Evolutionary conservation across 768 basidiomycete genomes (phyloP).

Genomic region (Cyclocybe aegerita): DNA sequence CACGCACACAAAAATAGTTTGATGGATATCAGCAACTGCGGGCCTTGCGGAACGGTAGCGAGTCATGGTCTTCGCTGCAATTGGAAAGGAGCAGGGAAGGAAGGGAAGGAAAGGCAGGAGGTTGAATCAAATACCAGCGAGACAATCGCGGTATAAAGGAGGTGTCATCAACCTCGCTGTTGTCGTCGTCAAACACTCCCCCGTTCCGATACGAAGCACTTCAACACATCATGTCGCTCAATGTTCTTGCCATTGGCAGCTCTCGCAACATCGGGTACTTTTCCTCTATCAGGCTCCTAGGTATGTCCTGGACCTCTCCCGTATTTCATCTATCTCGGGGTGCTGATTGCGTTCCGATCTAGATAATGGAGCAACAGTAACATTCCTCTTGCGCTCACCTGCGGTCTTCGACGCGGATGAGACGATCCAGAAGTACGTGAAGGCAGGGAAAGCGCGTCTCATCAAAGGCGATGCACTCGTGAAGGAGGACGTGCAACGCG

Average conservation of each 20-base stretch:
- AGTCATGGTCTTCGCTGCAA: too few species aligned
- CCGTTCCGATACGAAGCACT: background rate
- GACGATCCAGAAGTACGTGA: constrained; percentile 49
- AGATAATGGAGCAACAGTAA: constrained; percentile 61
- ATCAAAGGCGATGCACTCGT: constrained; percentile 62
- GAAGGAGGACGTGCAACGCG: constrained; percentile 47
- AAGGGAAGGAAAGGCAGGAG: too few species aligned
- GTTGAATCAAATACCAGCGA: too few species aligned
- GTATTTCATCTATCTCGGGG: background rate
- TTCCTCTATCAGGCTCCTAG: constrained; percentile 45
- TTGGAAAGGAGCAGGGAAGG: too few species aligned
- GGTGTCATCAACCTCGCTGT: too few species aligned
- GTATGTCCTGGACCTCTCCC: constrained; percentile 25
- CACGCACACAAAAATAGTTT: too few species aligned
- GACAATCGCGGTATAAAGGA: too few species aligned
- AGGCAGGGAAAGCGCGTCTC: constrained; percentile 50
- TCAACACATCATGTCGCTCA: constrained; percentile 23
- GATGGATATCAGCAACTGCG: too few species aligned
- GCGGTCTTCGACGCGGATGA: constrained; percentile 53
- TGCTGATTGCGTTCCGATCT: background rate
- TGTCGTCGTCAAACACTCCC: too few species aligned
- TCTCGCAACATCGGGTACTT: constrained; percentile 58
- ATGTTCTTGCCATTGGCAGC: constrained; percentile 49
- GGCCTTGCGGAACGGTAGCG: too few species aligned
- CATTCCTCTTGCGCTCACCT: constrained; percentile 58